A percentile compares a stretch with the other conserved stretches of the same genome.
Evolutionary conservation across 345 rosid species (phyloP).

Genomic region (Gossypium australe): DNA sequence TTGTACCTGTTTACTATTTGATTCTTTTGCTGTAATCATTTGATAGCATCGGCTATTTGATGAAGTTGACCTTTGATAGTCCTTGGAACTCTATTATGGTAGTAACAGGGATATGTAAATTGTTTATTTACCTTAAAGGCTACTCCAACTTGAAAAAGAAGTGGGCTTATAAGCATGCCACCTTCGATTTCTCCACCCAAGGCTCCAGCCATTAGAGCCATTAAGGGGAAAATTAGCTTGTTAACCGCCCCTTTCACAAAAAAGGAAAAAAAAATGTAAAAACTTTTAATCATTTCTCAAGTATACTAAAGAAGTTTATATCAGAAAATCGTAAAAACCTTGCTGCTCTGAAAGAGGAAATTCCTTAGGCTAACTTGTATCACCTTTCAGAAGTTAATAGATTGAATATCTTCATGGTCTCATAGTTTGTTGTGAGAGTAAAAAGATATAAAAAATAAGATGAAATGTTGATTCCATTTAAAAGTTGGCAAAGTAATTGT

Average conservation of each 20-base stretch:
- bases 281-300: not conserved
- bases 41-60: not conserved
- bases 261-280: not conserved
- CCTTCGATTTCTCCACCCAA: slow-evolving; percentile 90
- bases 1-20: no score
- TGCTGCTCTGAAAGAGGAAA: slow-evolving; percentile 77
- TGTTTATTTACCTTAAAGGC: slow-evolving; percentile 51
- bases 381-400: no score
- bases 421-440: no score
- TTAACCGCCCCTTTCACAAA: slow-evolving; percentile 33
- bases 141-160: slow-evolving; percentile 83
- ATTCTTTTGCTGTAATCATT: not conserved
- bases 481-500: no score
- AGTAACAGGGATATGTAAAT: not conserved
- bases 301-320: slow-evolving; percentile 75
- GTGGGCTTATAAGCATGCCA: slow-evolving; percentile 89
- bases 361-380: slow-evolving; percentile 51
- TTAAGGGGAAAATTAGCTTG: slow-evolving; percentile 48
- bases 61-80: not conserved
- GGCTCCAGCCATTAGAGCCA: slow-evolving; percentile 70
- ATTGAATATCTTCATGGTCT: no score
- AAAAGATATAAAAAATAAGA: no score
- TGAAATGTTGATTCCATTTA: no score
- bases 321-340: slow-evolving; percentile 98
- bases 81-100: not conserved